A percentile compares a stretch with the other conserved stretches of the same genome.
These are phyloP conservation scores for Leccinum griseonigrum DNA, from an alignment of 1,284 basidiomycete species.

Conservation along the genomic window DNA sequence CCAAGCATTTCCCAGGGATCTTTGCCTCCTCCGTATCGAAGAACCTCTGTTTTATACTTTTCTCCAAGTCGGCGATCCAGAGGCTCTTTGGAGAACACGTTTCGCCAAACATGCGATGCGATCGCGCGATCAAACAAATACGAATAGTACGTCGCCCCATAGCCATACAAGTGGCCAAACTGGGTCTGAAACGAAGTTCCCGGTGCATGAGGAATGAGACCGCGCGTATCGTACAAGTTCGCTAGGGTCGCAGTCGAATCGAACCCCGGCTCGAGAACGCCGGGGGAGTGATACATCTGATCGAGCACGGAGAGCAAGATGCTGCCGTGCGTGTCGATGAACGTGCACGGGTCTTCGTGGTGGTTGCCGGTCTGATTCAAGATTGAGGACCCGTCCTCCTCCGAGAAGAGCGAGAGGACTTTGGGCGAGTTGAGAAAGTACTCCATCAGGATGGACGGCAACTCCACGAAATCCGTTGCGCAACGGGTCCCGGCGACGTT, in stretches of 20 bases:
- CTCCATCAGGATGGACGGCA: conserved; percentile 99
- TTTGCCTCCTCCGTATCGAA: conserved; percentile 84
- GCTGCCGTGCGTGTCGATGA: conserved; percentile 87
- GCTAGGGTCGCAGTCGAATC: conserved; percentile 71
- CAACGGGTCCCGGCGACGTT: conserved; percentile 99
- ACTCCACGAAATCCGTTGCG: conserved; percentile 97
- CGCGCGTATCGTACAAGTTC: conserved; percentile 63
- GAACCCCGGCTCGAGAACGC: conserved; percentile 54
- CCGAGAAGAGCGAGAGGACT: conserved; percentile 77
- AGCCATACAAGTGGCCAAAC: conserved; percentile 94
- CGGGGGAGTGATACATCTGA: conserved; percentile 84
- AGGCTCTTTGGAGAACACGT: conserved; percentile 69
- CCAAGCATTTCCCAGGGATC: conserved; percentile 95
- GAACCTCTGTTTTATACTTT: conserved; percentile 72
- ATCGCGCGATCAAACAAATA: conserved; percentile 97
- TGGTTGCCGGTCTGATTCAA: conserved; percentile 50
- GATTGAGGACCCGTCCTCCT: conserved; percentile 43
- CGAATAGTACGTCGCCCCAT: conserved; percentile 97
- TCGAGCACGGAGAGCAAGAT: conserved; percentile 90
- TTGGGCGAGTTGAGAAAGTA: conserved; percentile 86
- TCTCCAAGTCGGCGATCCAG: conserved; percentile 71
- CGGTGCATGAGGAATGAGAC: conserved; percentile 77
- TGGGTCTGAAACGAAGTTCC: conserved; percentile 93
- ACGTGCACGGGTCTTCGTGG: conserved; percentile 69
- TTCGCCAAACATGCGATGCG: conserved; percentile 84